These are phyloP conservation scores for Paramecium tetraurelia DNA, from an alignment of 73 alveolate species.

Conservation along the genomic window DNA sequence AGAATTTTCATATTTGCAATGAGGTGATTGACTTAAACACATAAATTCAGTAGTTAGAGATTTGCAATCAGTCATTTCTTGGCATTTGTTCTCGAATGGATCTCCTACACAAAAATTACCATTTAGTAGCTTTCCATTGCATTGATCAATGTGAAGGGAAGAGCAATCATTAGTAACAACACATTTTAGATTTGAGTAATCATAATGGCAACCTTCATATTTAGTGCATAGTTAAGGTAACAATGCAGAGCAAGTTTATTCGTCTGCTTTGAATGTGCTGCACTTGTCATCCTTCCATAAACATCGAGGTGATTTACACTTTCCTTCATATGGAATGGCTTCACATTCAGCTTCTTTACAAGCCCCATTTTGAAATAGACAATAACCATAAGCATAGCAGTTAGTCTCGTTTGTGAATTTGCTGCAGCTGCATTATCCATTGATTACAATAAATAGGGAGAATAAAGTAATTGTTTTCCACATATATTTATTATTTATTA, in stretches of 20 bases:
- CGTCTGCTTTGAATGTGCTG: background rate
- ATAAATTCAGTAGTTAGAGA: background rate
- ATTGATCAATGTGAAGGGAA: background rate
- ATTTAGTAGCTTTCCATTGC: background rate
- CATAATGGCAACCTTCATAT: background rate
- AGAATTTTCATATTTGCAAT: background rate
- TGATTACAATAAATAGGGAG: background rate
- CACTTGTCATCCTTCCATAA: background rate
- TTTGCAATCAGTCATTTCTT: background rate
- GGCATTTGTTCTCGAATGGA: background rate
- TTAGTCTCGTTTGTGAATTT: background rate
- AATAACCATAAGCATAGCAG: background rate
- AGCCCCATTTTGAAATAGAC: background rate
- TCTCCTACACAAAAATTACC: background rate
- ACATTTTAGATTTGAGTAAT: background rate
- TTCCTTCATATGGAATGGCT: background rate
- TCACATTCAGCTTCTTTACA: background rate
- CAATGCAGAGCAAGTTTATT: background rate
- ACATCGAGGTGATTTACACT: background rate
- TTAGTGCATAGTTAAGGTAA: background rate
- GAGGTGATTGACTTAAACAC: background rate
- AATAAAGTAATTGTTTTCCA: background rate
- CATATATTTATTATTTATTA: background rate
- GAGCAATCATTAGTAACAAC: background rate
- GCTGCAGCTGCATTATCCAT: background rate